Conservation (phyloP, 1,284 basidiomycete species). For the Cryptococcus sp. region DNA sequence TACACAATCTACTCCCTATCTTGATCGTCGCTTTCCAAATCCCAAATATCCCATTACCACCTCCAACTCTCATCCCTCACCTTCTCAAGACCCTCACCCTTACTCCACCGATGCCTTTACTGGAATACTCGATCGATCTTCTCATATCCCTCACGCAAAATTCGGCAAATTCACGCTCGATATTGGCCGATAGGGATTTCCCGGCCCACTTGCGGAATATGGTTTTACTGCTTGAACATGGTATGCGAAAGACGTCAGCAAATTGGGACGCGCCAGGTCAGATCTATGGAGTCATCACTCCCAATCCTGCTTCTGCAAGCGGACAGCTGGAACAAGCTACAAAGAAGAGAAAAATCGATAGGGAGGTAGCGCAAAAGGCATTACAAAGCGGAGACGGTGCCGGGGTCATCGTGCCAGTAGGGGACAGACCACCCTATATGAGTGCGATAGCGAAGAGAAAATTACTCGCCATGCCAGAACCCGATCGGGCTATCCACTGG, state of each 20-base stretch:
- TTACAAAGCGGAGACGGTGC: conserved; percentile 24
- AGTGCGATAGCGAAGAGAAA: conserved; percentile 19
- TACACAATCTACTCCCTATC: conserved; percentile 20
- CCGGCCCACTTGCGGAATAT: conserved; percentile 31
- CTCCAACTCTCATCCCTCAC: conserved; percentile 22
- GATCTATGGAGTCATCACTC: conserved; percentile 14
- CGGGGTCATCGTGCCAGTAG: conserved; percentile 25
- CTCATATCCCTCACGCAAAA: conserved; percentile 32
- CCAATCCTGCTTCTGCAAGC: conserved; percentile 34
- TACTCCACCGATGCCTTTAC: conserved; percentile 16
- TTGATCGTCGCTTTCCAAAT: conserved; percentile 28
- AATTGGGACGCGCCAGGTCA: conserved; percentile 15
- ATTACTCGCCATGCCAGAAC: conserved; percentile 38
- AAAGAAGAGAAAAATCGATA: conserved; percentile 19
- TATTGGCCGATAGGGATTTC: conserved; percentile 25
- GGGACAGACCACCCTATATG: conserved; percentile 29
- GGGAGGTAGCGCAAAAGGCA: conserved; percentile 28
- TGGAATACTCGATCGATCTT: conserved; percentile 38
- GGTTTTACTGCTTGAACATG: conserved; percentile 27
- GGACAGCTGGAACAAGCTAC: conserved; percentile 22
- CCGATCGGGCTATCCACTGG: conserved; percentile 38
- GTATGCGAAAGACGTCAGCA: conserved; percentile 8
- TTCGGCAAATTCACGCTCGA: conserved; percentile 19
- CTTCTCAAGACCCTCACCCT: conserved; percentile 27
- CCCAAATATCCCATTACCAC: conserved; percentile 30